Percentiles rank a stretch among this genome's conserved stretches.
Conservation (phyloP, 2,329 filamentous ascomycete species). For the Ceratocystis destructans region DNA sequence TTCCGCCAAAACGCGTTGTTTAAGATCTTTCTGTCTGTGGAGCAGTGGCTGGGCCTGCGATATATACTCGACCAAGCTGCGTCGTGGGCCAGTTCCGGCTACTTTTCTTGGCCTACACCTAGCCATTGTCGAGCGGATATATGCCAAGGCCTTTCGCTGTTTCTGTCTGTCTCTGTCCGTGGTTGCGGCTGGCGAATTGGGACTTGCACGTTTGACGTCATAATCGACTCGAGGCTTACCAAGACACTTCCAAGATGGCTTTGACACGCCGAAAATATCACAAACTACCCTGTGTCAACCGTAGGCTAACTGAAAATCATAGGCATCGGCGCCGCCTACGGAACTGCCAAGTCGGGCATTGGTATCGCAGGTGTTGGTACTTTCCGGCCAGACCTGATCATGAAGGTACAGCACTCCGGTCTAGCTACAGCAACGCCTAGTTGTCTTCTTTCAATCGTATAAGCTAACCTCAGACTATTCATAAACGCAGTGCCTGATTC, state of each 20-base stretch:
- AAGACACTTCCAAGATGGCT: not conserved
- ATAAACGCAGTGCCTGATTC: constrained; percentile 56
- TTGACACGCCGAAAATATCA: not conserved
- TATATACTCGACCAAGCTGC: not conserved
- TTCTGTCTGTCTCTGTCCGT: not conserved
- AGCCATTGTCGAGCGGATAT: not conserved
- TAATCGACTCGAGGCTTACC: not conserved
- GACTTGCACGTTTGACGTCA: not conserved
- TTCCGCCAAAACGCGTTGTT: not conserved
- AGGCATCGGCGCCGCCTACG: constrained; percentile 66
- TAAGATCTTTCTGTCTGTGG: not conserved
- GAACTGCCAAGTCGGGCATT: constrained; percentile 77
- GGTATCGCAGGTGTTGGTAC: constrained; percentile 76
- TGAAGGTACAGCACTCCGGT: constrained; percentile 52
- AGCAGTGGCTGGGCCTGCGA: not conserved
- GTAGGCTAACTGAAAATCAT: constrained; percentile 18
- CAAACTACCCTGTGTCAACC: not conserved
- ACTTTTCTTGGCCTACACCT: not conserved
- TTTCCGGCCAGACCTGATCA: constrained; percentile 74
- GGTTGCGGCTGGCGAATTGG: not conserved
- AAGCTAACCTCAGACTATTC: not conserved
- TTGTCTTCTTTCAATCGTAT: not conserved
- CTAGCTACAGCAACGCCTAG: not conserved
- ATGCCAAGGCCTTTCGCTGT: not conserved
- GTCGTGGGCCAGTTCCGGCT: not conserved